phyloP scores from a whole-genome alignment of 441 rosid species.

The Populus hybrid region DNA sequence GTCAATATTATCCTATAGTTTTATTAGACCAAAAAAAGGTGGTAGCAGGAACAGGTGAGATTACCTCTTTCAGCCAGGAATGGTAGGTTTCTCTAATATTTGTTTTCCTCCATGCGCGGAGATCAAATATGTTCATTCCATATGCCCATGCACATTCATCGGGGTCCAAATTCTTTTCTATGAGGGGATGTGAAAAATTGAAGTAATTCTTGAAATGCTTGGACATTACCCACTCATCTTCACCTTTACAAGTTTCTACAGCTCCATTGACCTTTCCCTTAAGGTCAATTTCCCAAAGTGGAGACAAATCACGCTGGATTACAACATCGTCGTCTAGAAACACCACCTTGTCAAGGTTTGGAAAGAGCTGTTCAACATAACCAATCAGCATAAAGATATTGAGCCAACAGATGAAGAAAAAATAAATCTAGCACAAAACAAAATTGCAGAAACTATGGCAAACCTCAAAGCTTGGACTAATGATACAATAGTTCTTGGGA shows the following conservation, averaged over 20 bases:
- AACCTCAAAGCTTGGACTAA: background rate
- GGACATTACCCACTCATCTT: constrained; percentile 97
- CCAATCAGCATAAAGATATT: constrained; percentile 18
- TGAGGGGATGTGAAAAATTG: constrained; percentile 93
- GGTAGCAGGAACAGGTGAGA: background rate
- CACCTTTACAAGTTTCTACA: constrained; percentile 95
- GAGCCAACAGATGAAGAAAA: constrained; percentile 1
- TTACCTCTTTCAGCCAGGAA: constrained; percentile 93
- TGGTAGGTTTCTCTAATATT: constrained; percentile 84
- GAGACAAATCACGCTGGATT: constrained; percentile 82
- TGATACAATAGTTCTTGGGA: constrained; percentile 1
- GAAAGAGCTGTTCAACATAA: constrained; percentile 71
- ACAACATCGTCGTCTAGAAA: constrained; percentile 95
- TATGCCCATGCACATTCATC: constrained; percentile 99
- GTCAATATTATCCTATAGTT: background rate
- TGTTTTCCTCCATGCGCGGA: constrained; percentile 83
- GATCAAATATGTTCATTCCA: constrained; percentile 97
- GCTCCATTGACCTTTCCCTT: constrained; percentile 95
- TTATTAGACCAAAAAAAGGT: background rate
- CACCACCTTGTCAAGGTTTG: constrained; percentile 90
- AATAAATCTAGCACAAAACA: background rate
- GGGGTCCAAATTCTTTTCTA: constrained; percentile 74
- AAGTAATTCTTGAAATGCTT: constrained; percentile 92
- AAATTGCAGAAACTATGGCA: background rate
- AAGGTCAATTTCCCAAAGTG: constrained; percentile 92